A percentile compares a stretch with the other conserved stretches of the same genome.
Conservation (phyloP, 2,329 filamentous ascomycete genomes). For the Penicillium frequentans region DNA sequence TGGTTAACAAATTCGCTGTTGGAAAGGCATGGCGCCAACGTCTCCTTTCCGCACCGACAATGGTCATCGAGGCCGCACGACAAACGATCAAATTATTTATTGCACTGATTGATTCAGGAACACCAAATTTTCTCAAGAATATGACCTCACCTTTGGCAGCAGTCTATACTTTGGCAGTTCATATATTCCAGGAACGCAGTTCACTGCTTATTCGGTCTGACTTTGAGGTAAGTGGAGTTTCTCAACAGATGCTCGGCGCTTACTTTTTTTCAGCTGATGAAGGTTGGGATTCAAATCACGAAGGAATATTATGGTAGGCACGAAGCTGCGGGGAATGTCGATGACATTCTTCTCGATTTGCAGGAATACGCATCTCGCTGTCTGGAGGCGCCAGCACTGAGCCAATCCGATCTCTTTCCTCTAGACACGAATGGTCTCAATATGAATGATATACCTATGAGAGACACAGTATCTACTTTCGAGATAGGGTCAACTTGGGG, state of each 20-base stretch:
- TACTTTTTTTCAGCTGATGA: slow-evolving; percentile 6
- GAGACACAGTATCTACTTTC: not conserved
- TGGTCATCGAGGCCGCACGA: slow-evolving; percentile 7
- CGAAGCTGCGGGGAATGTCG: slow-evolving; percentile 3
- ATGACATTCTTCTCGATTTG: slow-evolving; percentile 1
- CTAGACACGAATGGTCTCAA: not conserved
- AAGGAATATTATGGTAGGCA: slow-evolving; percentile 4
- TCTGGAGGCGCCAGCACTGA: not conserved
- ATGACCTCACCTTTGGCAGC: slow-evolving; percentile 10
- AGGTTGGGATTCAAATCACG: slow-evolving; percentile 7
- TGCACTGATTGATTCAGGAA: slow-evolving; percentile 2
- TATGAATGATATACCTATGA: not conserved
- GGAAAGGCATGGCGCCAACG: slow-evolving; percentile 1
- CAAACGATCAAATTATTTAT: slow-evolving; percentile 10
- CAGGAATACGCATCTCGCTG: not conserved
- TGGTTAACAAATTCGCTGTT: slow-evolving; percentile 5
- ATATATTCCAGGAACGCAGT: slow-evolving; percentile 4
- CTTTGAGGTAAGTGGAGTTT: slow-evolving; percentile 3
- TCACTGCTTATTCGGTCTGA: slow-evolving; percentile 12
- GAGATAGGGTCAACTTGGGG: not conserved
- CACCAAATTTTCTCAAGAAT: slow-evolving; percentile 1
- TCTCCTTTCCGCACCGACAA: slow-evolving; percentile 4
- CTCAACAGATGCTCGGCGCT: not conserved
- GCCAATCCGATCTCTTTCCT: not conserved
- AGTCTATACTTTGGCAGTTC: slow-evolving; percentile 8